Percentiles rank a stretch among this genome's conserved stretches.
Evolutionary conservation across 2,329 filamentous ascomycete species (phyloP).

Genomic region (Cytospora piceae): DNA sequence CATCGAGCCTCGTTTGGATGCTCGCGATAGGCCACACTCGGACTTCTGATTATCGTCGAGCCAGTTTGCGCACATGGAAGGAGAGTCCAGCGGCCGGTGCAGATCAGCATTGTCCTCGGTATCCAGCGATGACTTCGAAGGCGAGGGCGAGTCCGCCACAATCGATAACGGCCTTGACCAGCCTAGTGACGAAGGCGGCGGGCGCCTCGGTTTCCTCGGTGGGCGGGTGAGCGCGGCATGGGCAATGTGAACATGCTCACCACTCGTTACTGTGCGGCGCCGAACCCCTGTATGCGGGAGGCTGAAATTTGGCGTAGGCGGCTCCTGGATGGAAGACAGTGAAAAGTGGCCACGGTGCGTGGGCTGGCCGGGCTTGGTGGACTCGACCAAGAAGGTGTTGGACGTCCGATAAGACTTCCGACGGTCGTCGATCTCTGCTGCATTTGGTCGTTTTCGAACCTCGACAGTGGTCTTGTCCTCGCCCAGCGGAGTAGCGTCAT

Average conservation of each 20-base stretch:
- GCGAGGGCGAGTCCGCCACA: constrained; percentile 58
- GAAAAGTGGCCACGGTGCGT: constrained; percentile 25
- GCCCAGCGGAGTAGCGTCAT: constrained; percentile 37
- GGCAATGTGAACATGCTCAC: constrained; percentile 13
- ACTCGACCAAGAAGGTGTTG: constrained; percentile 48
- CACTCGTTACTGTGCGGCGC: constrained; percentile 29
- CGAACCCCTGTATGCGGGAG: constrained; percentile 48
- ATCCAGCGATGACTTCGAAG: constrained; percentile 34
- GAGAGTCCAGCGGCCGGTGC: constrained; percentile 32
- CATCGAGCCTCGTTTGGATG: constrained; percentile 19
- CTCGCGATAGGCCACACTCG: constrained; percentile 19
- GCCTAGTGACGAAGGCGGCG: constrained; percentile 51
- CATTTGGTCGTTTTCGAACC: constrained; percentile 54
- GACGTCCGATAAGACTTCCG: constrained; percentile 56
- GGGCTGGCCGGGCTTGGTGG: constrained; percentile 36
- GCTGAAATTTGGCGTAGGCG: constrained; percentile 60
- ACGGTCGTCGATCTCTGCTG: constrained; percentile 53
- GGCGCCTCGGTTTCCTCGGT: constrained; percentile 36
- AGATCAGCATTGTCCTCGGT: constrained; percentile 16
- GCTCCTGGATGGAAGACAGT: constrained; percentile 34
- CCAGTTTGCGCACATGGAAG: constrained; percentile 34
- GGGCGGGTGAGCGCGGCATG: constrained; percentile 30
- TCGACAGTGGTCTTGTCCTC: constrained; percentile 36
- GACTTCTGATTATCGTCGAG: constrained; percentile 6
- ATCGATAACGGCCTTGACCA: constrained; percentile 58